Evolutionary conservation across 345 rosid genomes (phyloP).

Genomic region (Crucihimalaya himalaica): DNA sequence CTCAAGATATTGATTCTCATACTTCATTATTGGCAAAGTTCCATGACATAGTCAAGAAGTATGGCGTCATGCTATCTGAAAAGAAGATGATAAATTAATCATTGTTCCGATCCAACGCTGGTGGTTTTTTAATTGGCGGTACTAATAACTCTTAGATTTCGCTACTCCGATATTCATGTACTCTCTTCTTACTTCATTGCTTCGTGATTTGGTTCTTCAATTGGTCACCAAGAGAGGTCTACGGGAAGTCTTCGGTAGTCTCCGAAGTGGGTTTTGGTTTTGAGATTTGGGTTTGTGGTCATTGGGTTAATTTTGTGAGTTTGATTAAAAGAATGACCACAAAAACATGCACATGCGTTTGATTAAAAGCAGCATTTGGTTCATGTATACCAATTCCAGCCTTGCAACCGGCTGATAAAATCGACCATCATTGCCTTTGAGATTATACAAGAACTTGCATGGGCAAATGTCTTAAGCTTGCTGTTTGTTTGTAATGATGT

Average conservation of each 20-base stretch:
- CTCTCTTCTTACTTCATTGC: not conserved
- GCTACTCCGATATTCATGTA: not conserved
- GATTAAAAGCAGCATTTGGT: not conserved
- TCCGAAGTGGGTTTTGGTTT: not conserved
- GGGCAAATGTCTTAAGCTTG: slow-evolving; percentile 11
- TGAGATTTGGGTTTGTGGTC: not conserved
- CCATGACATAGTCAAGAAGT: too few species aligned
- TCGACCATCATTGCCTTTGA: not conserved
- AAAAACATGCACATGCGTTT: too few species aligned
- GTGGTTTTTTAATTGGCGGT: slow-evolving; percentile 1
- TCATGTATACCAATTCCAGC: slow-evolving; percentile 9
- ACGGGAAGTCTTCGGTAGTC: not conserved
- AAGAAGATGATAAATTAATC: not conserved
- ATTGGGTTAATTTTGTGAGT: too few species aligned
- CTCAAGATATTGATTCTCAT: too few species aligned
- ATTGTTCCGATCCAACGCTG: slow-evolving; percentile 7
- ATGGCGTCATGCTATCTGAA: not conserved
- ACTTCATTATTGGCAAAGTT: too few species aligned
- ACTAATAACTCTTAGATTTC: not conserved
- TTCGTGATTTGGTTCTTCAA: not conserved
- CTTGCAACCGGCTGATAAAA: not conserved
- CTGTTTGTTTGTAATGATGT: not conserved
- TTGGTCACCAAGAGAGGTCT: not conserved
- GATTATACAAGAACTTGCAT: slow-evolving; percentile 1
- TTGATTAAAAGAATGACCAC: too few species aligned